Conservation (phyloP, 768 basidiomycete genomes). For the Calocera viscosa region DNA sequence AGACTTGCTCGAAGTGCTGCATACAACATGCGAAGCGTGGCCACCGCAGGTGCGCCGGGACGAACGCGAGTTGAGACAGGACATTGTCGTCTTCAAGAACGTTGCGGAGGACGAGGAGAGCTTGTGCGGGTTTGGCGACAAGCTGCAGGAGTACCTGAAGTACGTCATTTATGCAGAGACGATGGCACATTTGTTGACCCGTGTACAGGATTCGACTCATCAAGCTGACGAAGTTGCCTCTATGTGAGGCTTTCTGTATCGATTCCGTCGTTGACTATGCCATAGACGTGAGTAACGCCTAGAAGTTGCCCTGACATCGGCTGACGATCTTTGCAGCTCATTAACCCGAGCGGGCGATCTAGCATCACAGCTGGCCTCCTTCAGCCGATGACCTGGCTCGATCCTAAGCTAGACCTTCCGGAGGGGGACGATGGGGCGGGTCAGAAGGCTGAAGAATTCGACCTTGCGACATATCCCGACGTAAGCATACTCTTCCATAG, state of each 20-base stretch:
- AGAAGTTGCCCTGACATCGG: neutral
- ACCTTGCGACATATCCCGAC: constrained; percentile 35
- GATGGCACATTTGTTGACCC: neutral
- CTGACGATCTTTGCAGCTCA: constrained; percentile 31
- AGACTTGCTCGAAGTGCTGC: neutral
- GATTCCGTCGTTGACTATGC: neutral
- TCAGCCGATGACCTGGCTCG: constrained; percentile 41
- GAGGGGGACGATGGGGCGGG: constrained; percentile 27
- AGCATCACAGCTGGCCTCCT: constrained; percentile 49
- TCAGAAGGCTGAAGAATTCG: constrained; percentile 19
- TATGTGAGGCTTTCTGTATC: neutral
- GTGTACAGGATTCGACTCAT: neutral
- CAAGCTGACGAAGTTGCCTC: neutral
- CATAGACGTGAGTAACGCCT: neutral
- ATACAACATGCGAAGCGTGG: constrained; percentile 1
- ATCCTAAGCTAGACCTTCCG: constrained; percentile 10
- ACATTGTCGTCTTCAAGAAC: constrained; percentile 6
- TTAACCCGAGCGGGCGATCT: constrained; percentile 59
- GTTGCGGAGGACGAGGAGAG: neutral
- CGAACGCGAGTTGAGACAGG: neutral
- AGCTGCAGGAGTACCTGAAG: neutral
- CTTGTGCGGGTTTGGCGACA: neutral
- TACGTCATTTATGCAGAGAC: neutral
- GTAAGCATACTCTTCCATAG: constrained; percentile 62
- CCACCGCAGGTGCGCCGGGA: neutral